Evolutionary conservation across 106 monocot genomes (phyloP), one percentile per base, ranked within the genome.

Genomic region (Gastrodia elata): DNA sequence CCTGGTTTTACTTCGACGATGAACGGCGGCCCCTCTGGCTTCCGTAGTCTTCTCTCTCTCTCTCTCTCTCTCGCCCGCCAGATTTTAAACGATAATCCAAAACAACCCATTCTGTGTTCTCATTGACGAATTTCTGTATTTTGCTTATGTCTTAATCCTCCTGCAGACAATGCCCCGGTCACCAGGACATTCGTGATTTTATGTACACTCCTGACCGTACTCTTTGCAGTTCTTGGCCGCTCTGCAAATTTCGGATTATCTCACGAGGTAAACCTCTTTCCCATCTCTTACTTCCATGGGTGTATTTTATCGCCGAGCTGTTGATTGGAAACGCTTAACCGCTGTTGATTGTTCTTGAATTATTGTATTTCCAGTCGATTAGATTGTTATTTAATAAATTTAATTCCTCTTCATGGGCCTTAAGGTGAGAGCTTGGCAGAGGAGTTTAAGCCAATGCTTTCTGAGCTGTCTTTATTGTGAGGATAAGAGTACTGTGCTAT

Each of bases 1-100:
- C 15, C 30, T 14, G 61, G 32, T 32, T 14, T 43, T 6, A 10
- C 61, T 61, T 56, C 65, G 65, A 78, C 64, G 86, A 80, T 83
- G 77, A 76, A 82, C 84, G 87, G 81, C 74, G 84, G 86, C 13
- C 79, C 74, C n/a, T 87, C 84, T 41, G 87, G 87, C 55, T 87
- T 87, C 76, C 84, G 87, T 87, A 78, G 79, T 55, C 34, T 9
- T 55, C 34, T 9, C 40, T 9, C 20, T 48, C 22, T 61, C 57
- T 55, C 34, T 9, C 40, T 9, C 20, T 48, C 22, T 61, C 57
- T 59, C 58, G 13, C 30, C 28, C 13, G 43, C 13, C 28, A 28
- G n/a, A 2, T 0, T 61, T 26, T 30, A 32, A 10, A 25, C 5
- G 22, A 25, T 22, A 25, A 27, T 58, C 25, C 9, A 26, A 28